phyloP scores from a whole-genome alignment of 768 basidiomycete genomes.

The Myochromella boudieri region DNA sequence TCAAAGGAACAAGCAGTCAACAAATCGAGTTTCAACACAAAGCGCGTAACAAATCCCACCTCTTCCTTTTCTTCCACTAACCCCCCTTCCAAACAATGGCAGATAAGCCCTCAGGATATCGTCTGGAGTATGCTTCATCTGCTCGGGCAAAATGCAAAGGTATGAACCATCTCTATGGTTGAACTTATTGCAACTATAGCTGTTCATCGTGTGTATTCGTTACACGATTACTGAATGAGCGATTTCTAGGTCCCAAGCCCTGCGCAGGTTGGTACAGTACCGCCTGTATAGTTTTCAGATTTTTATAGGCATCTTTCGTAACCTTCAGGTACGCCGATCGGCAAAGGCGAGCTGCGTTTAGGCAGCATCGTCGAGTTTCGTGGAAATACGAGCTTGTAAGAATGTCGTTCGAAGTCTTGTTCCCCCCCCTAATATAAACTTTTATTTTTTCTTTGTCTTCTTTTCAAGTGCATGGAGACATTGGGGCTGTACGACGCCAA shows the following conservation, averaged over 20 bases:
- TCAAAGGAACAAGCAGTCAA: constrained; percentile 33
- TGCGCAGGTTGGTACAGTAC: constrained; percentile 52
- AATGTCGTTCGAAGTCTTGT: constrained; percentile 17
- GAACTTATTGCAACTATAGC: constrained; percentile 10
- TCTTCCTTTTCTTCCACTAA: constrained; percentile 21
- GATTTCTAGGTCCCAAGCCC: constrained; percentile 67
- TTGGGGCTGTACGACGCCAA: constrained; percentile 82
- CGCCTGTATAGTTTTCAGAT: constrained; percentile 4
- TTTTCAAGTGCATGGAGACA: constrained; percentile 74
- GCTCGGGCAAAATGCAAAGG: constrained; percentile 80
- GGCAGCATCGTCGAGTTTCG: constrained; percentile 74
- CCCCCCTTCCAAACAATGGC: constrained; percentile 30
- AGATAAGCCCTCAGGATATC: constrained; percentile 64
- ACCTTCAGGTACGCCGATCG: constrained; percentile 61
- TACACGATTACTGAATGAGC: constrained; percentile 18
- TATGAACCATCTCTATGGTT: constrained; percentile 26
- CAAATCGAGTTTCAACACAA: constrained; percentile 26
- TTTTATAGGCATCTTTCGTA: constrained; percentile 11
- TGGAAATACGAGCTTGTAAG: constrained; percentile 68
- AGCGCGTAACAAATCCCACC: constrained; percentile 30
- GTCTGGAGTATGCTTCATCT: constrained; percentile 73
- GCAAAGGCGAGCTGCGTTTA: constrained; percentile 71
- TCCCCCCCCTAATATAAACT: background rate
- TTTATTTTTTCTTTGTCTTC: constrained; percentile 4
- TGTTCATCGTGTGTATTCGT: constrained; percentile 23